Conservation (phyloP, 257 asterid genomes). For the Apocynum venetum region DNA sequence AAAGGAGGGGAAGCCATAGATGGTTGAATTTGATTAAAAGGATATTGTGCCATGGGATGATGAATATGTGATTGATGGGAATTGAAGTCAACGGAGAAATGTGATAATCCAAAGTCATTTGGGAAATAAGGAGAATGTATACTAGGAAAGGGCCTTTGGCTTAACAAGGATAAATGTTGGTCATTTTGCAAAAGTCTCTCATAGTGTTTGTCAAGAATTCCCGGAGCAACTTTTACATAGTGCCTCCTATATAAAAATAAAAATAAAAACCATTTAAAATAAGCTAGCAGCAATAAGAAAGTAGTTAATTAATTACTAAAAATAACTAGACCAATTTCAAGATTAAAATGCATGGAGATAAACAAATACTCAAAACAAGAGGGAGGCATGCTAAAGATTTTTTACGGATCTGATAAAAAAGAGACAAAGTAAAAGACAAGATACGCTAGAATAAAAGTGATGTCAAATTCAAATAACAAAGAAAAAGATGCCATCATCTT, state of each 20-base stretch:
- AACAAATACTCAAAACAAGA: no score
- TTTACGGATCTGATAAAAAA: no score
- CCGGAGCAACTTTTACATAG: conserved; percentile 38
- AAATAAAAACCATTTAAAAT: no score
- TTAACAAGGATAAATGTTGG: conserved; percentile 25
- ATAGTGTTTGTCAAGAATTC: conserved; percentile 47
- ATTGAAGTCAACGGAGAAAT: conserved; percentile 21
- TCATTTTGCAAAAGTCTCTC: conserved; percentile 48
- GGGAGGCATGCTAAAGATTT: no score
- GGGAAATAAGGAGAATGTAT: conserved; percentile 38
- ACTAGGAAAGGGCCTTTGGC: conserved; percentile 46
- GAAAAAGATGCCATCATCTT: no score
- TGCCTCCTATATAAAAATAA: conserved; percentile 44
- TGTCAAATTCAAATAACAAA: no score
- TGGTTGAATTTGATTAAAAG: neutral
- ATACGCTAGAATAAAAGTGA: no score
- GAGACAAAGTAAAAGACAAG: no score
- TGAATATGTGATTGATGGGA: conserved; percentile 17
- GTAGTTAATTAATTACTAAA: no score
- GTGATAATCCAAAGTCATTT: conserved; percentile 6
- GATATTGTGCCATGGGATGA: neutral
- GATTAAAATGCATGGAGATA: no score
- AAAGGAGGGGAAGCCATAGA: neutral
- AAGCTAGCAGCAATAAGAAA: no score
- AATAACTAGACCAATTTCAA: no score